These are phyloP conservation scores for Albizia julibrissin DNA, from an alignment of 306 rosid genomes.

Conservation along the genomic window DNA sequence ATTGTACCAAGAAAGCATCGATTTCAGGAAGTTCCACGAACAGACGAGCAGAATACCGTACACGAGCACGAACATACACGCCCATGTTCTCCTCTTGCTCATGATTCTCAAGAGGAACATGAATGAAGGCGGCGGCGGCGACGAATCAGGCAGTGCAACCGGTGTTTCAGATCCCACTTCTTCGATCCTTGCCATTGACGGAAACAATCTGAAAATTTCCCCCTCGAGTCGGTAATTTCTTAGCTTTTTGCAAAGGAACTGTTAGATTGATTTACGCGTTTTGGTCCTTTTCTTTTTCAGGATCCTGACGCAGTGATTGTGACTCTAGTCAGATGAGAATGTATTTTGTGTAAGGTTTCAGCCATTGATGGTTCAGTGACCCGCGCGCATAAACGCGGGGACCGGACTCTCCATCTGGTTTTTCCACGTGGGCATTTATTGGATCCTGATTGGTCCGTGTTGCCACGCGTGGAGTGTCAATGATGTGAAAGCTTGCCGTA, in stretches of 20 bases:
- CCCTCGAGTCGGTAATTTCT: not conserved
- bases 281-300: not conserved
- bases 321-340: not conserved
- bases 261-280: not conserved
- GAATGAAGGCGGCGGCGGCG: constrained; percentile 45
- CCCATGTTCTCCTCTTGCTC: constrained; percentile 94
- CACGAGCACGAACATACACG: constrained; percentile 54
- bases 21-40: constrained; percentile 74
- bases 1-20: constrained; percentile 72
- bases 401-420: not conserved
- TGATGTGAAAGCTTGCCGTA: not conserved
- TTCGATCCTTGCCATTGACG: constrained; percentile 45
- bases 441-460: not conserved
- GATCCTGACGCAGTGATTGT: not conserved
- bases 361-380: too few relatives aligned
- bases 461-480: not conserved
- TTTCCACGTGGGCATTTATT: not conserved
- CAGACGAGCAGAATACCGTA: constrained; percentile 55
- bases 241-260: not conserved
- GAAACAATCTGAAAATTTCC: not conserved
- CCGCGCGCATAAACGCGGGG: not conserved
- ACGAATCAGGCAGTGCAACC: not conserved
- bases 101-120: constrained; percentile 46
- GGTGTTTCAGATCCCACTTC: constrained; percentile 35
- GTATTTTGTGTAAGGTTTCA: not conserved